Conservation (phyloP, 2,329 filamentous ascomycete species). For the Coniochaeta sp. region DNA sequence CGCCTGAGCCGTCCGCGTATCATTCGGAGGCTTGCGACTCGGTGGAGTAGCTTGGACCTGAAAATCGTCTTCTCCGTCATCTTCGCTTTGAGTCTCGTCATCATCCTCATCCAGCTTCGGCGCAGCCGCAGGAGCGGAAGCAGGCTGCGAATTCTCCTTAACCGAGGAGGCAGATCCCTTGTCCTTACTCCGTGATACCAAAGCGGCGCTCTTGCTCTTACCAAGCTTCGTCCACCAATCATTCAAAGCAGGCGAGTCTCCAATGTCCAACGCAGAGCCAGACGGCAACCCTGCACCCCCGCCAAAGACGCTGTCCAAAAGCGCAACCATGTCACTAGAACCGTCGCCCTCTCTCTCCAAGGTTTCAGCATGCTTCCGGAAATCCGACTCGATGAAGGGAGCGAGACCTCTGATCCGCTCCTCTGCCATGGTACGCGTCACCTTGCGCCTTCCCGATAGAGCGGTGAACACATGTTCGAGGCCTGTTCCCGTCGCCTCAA, state of each 20-base stretch:
- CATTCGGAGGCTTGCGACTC: background rate
- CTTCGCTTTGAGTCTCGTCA: constrained; percentile 25
- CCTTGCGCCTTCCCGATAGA: constrained; percentile 39
- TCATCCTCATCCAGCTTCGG: background rate
- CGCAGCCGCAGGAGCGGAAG: background rate
- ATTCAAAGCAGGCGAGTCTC: constrained; percentile 28
- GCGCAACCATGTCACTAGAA: constrained; percentile 22
- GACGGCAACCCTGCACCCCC: constrained; percentile 21
- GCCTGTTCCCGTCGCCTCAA: constrained; percentile 41
- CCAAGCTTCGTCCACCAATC: constrained; percentile 42
- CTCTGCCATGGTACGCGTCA: constrained; percentile 34
- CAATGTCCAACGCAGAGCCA: constrained; percentile 19
- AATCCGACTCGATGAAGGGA: constrained; percentile 33
- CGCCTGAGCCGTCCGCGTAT: constrained; percentile 1
- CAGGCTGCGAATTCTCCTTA: constrained; percentile 2
- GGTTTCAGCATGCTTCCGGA: constrained; percentile 22
- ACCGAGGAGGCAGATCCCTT: background rate
- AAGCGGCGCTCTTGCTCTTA: constrained; percentile 16
- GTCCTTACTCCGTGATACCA: constrained; percentile 11
- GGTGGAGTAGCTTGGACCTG: constrained; percentile 41
- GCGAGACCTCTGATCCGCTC: constrained; percentile 44
- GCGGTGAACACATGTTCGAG: constrained; percentile 46
- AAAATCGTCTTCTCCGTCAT: constrained; percentile 39
- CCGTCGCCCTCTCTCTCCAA: constrained; percentile 6
- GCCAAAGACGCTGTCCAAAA: constrained; percentile 36